Conservation (phyloP, 176 grass and related monocot species). For the Aegilops sharonensis region DNA sequence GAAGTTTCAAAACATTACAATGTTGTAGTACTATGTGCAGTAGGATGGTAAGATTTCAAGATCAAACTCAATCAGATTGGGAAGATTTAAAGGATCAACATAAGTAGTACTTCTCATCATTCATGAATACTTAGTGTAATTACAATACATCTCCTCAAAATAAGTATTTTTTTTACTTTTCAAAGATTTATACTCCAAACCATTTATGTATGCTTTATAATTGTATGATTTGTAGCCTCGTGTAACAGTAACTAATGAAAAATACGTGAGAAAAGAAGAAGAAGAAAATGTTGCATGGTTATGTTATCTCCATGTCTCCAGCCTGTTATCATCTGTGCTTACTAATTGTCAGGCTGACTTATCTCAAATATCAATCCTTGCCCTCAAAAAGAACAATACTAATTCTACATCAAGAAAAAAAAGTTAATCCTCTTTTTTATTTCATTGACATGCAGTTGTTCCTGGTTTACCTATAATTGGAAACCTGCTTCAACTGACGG, state of each 20-base stretch:
- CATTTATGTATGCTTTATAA: not conserved
- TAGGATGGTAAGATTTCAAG: not conserved
- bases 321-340: not conserved
- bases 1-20: not conserved
- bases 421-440: not conserved
- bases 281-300: not conserved
- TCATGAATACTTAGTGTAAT: not conserved
- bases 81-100: not conserved
- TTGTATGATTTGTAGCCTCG: not conserved
- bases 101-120: not conserved
- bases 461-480: conserved; percentile 78
- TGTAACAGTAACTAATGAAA: not conserved
- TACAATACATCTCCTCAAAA: too few relatives aligned
- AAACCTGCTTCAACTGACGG: conserved; percentile 74
- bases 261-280: not conserved
- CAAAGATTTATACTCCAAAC: not conserved
- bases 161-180: too few relatives aligned
- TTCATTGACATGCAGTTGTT: conserved; percentile 52
- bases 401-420: not conserved
- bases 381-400: not conserved
- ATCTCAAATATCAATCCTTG: not conserved
- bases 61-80: not conserved
- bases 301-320: not conserved
- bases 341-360: not conserved
- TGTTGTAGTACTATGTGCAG: not conserved